A percentile compares a stretch with the other conserved stretches of the same genome.
Conservation (phyloP, 2,329 filamentous ascomycete genomes). For the Monilinia vaccinii-corymbosi region DNA sequence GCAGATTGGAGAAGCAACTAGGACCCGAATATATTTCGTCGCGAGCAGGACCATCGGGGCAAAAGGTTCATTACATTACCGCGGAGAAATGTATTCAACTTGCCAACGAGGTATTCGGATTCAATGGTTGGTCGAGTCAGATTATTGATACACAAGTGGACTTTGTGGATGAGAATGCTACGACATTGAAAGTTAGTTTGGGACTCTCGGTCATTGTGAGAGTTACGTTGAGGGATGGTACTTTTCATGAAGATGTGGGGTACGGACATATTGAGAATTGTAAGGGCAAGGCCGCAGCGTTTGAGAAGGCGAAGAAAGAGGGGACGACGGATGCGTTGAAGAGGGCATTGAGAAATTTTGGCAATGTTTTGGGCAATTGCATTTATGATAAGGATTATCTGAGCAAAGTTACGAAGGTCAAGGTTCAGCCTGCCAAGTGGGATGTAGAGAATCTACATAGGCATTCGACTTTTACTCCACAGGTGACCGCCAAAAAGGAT, state of each 20-base stretch:
- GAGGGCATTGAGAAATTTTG: slow-evolving; percentile 80
- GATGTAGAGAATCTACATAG: slow-evolving; percentile 73
- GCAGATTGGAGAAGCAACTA: slow-evolving; percentile 81
- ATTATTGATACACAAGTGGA: slow-evolving; percentile 93
- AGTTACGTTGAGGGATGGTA: slow-evolving; percentile 83
- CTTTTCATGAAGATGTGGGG: slow-evolving; percentile 95
- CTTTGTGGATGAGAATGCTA: slow-evolving; percentile 80
- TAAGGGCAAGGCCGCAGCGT: slow-evolving; percentile 88
- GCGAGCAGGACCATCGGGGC: slow-evolving; percentile 70
- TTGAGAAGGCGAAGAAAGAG: slow-evolving; percentile 98
- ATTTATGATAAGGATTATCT: slow-evolving; percentile 96
- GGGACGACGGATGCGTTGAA: slow-evolving; percentile 93
- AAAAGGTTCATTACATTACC: slow-evolving; percentile 87
- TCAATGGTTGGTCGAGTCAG: slow-evolving; percentile 96
- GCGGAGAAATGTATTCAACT: slow-evolving; percentile 94
- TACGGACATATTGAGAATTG: slow-evolving; percentile 96
- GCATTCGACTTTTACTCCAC: slow-evolving; percentile 53
- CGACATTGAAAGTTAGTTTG: slow-evolving; percentile 70
- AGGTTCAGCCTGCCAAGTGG: slow-evolving; percentile 68
- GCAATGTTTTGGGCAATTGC: slow-evolving; percentile 96
- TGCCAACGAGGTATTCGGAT: slow-evolving; percentile 91
- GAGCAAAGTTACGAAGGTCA: slow-evolving; percentile 81
- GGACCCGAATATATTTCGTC: slow-evolving; percentile 94
- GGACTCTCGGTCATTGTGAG: slow-evolving; percentile 86
- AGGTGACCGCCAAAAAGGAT: slow-evolving; percentile 19